These are phyloP conservation scores for Microsporum audouinii DNA, from an alignment of 2,329 filamentous ascomycete genomes.

Conservation along the genomic window DNA sequence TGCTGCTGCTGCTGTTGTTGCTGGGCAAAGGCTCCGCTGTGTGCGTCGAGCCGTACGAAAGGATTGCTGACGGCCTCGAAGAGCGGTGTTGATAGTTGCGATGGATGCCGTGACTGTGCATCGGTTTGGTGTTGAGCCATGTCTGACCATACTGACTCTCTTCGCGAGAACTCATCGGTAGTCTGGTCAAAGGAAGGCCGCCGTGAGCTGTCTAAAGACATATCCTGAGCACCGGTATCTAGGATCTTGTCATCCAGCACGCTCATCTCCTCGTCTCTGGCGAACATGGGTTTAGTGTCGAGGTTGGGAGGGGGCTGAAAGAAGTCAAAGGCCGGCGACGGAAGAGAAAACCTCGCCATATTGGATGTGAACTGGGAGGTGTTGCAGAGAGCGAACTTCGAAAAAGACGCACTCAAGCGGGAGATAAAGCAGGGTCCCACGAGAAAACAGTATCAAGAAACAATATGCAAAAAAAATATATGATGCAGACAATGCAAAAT, in stretches of 20 bases:
- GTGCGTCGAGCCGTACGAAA: slow-evolving; percentile 39
- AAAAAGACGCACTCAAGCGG: slow-evolving; percentile 7
- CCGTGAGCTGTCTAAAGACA: slow-evolving; percentile 36
- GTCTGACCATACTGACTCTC: slow-evolving; percentile 42
- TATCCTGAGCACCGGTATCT: slow-evolving; percentile 39
- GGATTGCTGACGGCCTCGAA: slow-evolving; percentile 37
- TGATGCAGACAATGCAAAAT: slow-evolving; percentile 1
- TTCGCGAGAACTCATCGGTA: slow-evolving; percentile 41
- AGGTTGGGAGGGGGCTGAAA: slow-evolving; percentile 35
- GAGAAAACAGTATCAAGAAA: not conserved
- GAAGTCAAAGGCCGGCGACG: slow-evolving; percentile 29
- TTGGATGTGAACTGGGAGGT: slow-evolving; percentile 16
- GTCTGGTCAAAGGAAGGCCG: slow-evolving; percentile 38
- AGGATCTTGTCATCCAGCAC: slow-evolving; percentile 41
- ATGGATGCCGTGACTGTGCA: slow-evolving; percentile 31
- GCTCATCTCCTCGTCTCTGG: slow-evolving; percentile 44
- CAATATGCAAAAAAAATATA: not conserved
- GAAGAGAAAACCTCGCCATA: slow-evolving; percentile 37
- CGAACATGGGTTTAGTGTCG: slow-evolving; percentile 31
- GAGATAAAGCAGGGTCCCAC: not conserved
- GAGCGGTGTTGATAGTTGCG: slow-evolving; percentile 37
- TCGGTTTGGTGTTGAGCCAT: slow-evolving; percentile 32
- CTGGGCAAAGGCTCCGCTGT: slow-evolving; percentile 30
- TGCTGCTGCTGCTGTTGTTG: slow-evolving; percentile 15
- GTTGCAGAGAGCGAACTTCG: slow-evolving; percentile 13